phyloP scores from a whole-genome alignment of 106 monocot genomes.

The Allium cepa region DNA sequence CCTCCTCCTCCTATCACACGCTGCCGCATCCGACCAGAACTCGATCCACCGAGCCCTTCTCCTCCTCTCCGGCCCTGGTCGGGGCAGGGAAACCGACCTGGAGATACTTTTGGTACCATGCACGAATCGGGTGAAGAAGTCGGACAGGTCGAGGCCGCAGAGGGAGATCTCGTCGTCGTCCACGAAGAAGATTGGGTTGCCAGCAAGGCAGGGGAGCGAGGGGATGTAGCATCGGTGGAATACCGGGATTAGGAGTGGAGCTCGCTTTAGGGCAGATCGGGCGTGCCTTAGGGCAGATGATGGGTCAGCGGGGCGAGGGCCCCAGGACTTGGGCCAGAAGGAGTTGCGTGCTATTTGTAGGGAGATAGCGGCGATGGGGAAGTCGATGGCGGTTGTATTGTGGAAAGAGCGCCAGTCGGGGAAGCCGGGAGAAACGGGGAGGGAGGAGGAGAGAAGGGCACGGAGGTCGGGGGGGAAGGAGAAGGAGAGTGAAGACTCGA shows the following conservation, averaged over 20 bases:
- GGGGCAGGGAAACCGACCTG: slow-evolving; percentile 1
- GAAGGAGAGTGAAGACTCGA: slow-evolving; percentile 59
- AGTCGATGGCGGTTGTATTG: slow-evolving; percentile 26
- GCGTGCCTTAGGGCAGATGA: slow-evolving; percentile 35
- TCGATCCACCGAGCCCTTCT: slow-evolving; percentile 42
- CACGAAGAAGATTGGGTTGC: slow-evolving; percentile 86
- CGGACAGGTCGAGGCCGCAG: slow-evolving; percentile 60
- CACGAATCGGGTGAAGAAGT: slow-evolving; percentile 45
- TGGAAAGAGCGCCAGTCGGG: slow-evolving; percentile 48
- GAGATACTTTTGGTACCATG: slow-evolving; percentile 1
- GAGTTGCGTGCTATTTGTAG: slow-evolving; percentile 52
- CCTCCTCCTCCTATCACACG: slow-evolving; percentile 12
- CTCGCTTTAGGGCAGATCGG: slow-evolving; percentile 41
- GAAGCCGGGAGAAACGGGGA: slow-evolving; percentile 65
- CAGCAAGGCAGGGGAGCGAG: slow-evolving; percentile 64
- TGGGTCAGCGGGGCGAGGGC: slow-evolving; percentile 38
- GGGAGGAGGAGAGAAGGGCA: slow-evolving; percentile 47
- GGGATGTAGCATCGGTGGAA: slow-evolving; percentile 86
- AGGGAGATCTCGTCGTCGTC: slow-evolving; percentile 52
- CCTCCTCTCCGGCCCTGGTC: slow-evolving; percentile 14
- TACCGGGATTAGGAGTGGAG: slow-evolving; percentile 72
- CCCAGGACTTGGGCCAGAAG: slow-evolving; percentile 74
- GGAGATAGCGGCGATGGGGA: slow-evolving; percentile 65
- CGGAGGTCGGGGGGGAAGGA: slow-evolving; percentile 83
- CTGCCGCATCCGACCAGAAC: slow-evolving; percentile 51